Percentiles rank a stretch among this genome's conserved stretches.
Conservation (phyloP, 2,329 filamentous ascomycete species). For the Colletotrichum euphorbiae region DNA sequence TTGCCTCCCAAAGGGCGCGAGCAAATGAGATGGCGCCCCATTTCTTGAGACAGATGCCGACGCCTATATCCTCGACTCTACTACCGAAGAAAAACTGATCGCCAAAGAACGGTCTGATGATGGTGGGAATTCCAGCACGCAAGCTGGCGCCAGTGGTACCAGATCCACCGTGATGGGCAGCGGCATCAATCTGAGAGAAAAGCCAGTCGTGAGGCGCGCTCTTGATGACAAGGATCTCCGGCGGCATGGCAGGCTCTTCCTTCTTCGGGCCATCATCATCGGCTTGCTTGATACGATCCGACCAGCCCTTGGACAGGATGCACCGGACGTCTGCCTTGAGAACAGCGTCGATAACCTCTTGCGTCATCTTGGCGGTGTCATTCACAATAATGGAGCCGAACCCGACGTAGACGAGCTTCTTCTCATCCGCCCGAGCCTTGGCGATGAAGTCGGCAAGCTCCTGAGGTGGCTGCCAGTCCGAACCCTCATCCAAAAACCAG, state of each 20-base stretch:
- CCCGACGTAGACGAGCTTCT: constrained; percentile 96
- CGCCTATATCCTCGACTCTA: constrained; percentile 91
- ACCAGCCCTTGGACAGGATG: constrained; percentile 97
- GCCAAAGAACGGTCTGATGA: constrained; percentile 96
- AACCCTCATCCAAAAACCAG: constrained; percentile 91
- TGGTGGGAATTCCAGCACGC: constrained; percentile 89
- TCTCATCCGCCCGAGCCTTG: constrained; percentile 82
- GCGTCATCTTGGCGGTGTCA: constrained; percentile 87
- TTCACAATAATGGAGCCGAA: constrained; percentile 97
- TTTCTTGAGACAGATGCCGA: constrained; percentile 89
- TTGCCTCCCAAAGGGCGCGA: constrained; percentile 89
- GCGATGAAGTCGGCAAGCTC: constrained; percentile 85
- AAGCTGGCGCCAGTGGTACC: constrained; percentile 95
- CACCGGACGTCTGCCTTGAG: constrained; percentile 92
- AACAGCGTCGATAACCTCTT: constrained; percentile 93
- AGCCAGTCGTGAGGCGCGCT: constrained; percentile 97
- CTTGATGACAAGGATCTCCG: constrained; percentile 88
- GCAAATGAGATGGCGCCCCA: constrained; percentile 89
- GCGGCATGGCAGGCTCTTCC: constrained; percentile 74
- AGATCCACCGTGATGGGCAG: constrained; percentile 92
- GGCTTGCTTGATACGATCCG: constrained; percentile 70
- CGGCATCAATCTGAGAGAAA: constrained; percentile 92
- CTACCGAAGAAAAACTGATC: constrained; percentile 97
- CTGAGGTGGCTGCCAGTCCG: constrained; percentile 75
- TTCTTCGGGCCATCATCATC: constrained; percentile 59